Evolutionary conservation across 2,329 filamentous ascomycete species (phyloP).

Genomic region (Talaromyces sp.): DNA sequence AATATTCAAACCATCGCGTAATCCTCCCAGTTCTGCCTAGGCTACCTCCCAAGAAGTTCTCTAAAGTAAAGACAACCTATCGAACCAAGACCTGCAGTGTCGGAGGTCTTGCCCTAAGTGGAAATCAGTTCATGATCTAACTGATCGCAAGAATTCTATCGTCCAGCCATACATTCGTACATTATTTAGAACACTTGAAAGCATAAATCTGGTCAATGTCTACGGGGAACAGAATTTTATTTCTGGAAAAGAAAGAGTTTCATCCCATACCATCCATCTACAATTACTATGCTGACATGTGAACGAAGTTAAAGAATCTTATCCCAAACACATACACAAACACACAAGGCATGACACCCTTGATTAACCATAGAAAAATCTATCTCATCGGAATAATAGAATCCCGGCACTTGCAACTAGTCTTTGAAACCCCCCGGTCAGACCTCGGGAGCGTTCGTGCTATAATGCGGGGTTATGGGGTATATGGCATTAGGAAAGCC

Average conservation of each 20-base stretch:
- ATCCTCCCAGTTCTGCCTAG: neutral
- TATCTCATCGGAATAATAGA: neutral
- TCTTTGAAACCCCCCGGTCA: neutral
- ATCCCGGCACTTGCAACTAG: neutral
- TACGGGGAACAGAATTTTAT: too few relatives aligned
- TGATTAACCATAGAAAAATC: neutral
- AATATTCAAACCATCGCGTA: neutral
- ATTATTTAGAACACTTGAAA: neutral
- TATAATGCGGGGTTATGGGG: neutral
- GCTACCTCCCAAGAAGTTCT: neutral
- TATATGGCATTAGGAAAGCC: neutral
- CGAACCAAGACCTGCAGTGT: neutral
- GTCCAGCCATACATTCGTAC: neutral
- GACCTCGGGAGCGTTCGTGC: slow-evolving; percentile 2
- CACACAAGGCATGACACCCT: too few relatives aligned
- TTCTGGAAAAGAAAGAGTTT: neutral
- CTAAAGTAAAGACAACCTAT: neutral
- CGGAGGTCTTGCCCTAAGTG: neutral
- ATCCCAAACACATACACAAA: neutral
- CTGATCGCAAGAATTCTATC: neutral
- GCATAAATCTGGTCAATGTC: neutral
- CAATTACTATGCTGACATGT: neutral
- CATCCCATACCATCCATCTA: neutral
- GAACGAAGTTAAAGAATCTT: neutral
- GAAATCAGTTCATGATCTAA: neutral